Base-by-base conservation (phyloP, 176 grass and related monocot species). In the Zea luxurians region DNA sequence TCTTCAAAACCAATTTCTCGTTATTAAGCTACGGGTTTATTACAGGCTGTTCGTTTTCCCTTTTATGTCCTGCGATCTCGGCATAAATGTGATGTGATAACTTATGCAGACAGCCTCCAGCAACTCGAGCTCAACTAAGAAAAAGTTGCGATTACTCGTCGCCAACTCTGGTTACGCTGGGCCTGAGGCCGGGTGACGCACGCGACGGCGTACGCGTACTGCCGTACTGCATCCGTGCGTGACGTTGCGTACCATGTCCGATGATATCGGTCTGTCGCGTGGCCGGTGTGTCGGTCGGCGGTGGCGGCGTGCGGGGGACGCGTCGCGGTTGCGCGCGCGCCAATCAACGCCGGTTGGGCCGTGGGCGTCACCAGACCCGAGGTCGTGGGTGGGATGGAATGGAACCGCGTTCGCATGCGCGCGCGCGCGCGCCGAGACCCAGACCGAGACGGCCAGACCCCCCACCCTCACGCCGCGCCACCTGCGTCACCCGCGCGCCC, bases 281-380 rank as follows among this genome's bases (percentile, higher is more conserved):
- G 9, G 55, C 55, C 55, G 55, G n/a, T 57, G n/a, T 48, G 73
- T 71, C 27, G 27, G 40, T 12, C 61, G 61, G 7, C 4, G 27
- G 13, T 8, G 44, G 75, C 61, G 36, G 10, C 80, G 85, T 87
- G 80, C 52, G 17, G 68, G 10, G 10, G 71, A 83, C 66, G 80
- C 75, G 5, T 72, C 9, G 59, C 74, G 74, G 85, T 73, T 66
- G 79, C 66, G 66, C 57, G 21, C 84, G 63, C 63, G 46, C 66
- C 78, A 55, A 81, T 87, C 73, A 71, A 46, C 15, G 64, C 55
- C 62, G 75, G 75, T 68, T 88, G 76, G 70, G 27, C 42, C 66
- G 86, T 88, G 68, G 18, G 80, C 81, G 70, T 84, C 86, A 42
- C 48, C 27, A 42, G 16, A 62, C 54, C 44, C 11, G 58, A 65